Evolutionary conservation across 2,329 filamentous ascomycete species (phyloP).

Genomic region (Arthrocladium fulminans): DNA sequence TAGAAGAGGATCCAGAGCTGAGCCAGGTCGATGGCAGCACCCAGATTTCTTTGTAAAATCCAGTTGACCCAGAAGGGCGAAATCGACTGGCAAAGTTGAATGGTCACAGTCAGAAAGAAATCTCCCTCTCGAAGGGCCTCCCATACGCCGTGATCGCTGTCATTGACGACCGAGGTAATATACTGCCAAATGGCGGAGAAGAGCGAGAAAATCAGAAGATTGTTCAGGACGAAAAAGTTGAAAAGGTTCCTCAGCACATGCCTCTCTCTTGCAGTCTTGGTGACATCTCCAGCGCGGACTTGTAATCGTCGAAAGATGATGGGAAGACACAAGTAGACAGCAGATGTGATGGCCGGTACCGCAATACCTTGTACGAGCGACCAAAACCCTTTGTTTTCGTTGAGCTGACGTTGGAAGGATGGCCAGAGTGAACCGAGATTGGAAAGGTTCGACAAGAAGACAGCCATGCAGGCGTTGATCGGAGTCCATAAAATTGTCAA

Average conservation of each 20-base stretch:
- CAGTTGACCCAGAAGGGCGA: slow-evolving; percentile 93
- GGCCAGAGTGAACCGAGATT: slow-evolving; percentile 76
- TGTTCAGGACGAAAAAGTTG: slow-evolving; percentile 96
- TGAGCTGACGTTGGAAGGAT: slow-evolving; percentile 59
- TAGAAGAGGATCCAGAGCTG: slow-evolving; percentile 78
- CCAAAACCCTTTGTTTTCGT: slow-evolving; percentile 60
- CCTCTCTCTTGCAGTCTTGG: slow-evolving; percentile 83
- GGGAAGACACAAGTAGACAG: slow-evolving; percentile 79
- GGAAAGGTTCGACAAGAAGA: slow-evolving; percentile 78
- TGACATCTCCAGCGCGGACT: slow-evolving; percentile 74
- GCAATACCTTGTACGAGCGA: slow-evolving; percentile 84
- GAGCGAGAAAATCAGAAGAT: slow-evolving; percentile 83
- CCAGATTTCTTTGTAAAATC: slow-evolving; percentile 83
- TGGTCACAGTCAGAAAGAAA: slow-evolving; percentile 57
- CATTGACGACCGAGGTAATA: slow-evolving; percentile 54
- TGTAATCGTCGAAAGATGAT: slow-evolving; percentile 84
- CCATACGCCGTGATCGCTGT: slow-evolving; percentile 54
- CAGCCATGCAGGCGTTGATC: slow-evolving; percentile 87
- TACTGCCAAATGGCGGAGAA: slow-evolving; percentile 78
- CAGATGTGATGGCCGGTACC: slow-evolving; percentile 76
- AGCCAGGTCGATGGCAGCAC: slow-evolving; percentile 85
- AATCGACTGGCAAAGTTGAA: slow-evolving; percentile 62
- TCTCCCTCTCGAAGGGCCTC: slow-evolving; percentile 57
- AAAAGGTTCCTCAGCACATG: slow-evolving; percentile 89
- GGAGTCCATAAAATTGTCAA: slow-evolving; percentile 80